A percentile compares a stretch with the other conserved stretches of the same genome.
Evolutionary conservation across 2,329 filamentous ascomycete species (phyloP).

Genomic region (Westerdykella ornata): DNA sequence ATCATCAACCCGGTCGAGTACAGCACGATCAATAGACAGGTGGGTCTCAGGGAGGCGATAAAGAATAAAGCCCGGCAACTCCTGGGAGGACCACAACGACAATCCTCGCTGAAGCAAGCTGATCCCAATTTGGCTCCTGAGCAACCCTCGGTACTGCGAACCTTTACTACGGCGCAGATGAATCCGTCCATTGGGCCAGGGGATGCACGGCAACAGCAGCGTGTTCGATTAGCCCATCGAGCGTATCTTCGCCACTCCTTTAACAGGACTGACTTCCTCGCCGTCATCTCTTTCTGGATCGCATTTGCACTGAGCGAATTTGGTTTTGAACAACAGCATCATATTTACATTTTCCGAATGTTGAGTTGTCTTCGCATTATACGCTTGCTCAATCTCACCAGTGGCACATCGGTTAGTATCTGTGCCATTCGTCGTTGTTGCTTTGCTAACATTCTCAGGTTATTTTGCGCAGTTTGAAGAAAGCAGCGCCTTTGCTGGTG

Average conservation of each 20-base stretch:
- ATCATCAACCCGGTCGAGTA: conserved; percentile 87
- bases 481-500: conserved; percentile 82
- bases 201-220: conserved; percentile 69
- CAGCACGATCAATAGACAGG: conserved; percentile 75
- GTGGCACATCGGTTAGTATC: conserved; percentile 75
- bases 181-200: conserved; percentile 48
- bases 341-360: conserved; percentile 92
- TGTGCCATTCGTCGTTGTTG: not conserved
- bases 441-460: conserved; percentile 50
- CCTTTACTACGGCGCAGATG: conserved; percentile 65
- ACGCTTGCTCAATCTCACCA: conserved; percentile 82
- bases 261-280: conserved; percentile 90
- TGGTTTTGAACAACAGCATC: conserved; percentile 60
- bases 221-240: conserved; percentile 76
- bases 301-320: conserved; percentile 67
- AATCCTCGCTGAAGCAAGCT: conserved; percentile 56
- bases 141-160: conserved; percentile 63
- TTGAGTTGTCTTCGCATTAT: conserved; percentile 90
- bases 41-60: conserved; percentile 67
- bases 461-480: conserved; percentile 90
- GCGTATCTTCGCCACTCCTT: conserved; percentile 94
- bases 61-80: conserved; percentile 63
- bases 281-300: conserved; percentile 92
- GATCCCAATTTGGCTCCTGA: conserved; percentile 36
- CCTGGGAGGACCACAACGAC: conserved; percentile 75